These are phyloP conservation scores for Puccinia horiana DNA, from an alignment of 1,284 basidiomycete genomes.

Conservation along the genomic window DNA sequence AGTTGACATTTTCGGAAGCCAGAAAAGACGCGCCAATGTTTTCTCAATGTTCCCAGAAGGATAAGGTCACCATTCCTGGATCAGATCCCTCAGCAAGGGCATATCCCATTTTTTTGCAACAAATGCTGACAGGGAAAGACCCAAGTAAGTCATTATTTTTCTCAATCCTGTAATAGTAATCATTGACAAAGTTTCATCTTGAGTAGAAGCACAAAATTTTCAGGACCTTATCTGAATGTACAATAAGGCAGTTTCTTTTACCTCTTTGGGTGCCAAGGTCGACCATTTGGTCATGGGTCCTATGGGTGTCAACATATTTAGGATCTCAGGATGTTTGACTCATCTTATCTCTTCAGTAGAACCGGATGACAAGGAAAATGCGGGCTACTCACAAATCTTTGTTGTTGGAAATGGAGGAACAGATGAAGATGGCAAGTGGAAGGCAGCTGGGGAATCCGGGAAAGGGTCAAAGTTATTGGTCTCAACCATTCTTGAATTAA, in stretches of 20 bases:
- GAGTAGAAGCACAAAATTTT: not conserved
- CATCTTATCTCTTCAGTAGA: not conserved
- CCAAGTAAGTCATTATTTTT: too few relatives aligned
- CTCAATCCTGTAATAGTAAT: too few relatives aligned
- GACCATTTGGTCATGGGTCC: not conserved
- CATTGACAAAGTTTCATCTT: too few relatives aligned
- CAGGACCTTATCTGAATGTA: not conserved
- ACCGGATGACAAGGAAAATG: not conserved
- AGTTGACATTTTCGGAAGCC: too few relatives aligned
- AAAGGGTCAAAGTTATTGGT: constrained; percentile 1
- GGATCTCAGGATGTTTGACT: not conserved
- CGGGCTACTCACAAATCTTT: constrained; percentile 10
- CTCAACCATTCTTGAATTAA: not conserved
- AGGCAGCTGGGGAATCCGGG: too few relatives aligned
- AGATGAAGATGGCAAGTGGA: not conserved
- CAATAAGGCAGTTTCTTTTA: too few relatives aligned
- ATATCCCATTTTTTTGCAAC: too few relatives aligned
- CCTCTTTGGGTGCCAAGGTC: not conserved
- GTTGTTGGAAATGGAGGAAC: not conserved
- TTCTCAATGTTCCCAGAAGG: too few relatives aligned
- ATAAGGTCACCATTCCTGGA: too few relatives aligned
- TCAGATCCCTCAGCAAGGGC: too few relatives aligned
- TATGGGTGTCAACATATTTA: not conserved
- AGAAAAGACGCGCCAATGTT: too few relatives aligned
- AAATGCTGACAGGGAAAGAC: too few relatives aligned